Evolutionary conservation across 1,284 basidiomycete genomes (phyloP), one percentile per base, ranked within the genome.

Genomic region (Hypsizygus ulmarius): DNA sequence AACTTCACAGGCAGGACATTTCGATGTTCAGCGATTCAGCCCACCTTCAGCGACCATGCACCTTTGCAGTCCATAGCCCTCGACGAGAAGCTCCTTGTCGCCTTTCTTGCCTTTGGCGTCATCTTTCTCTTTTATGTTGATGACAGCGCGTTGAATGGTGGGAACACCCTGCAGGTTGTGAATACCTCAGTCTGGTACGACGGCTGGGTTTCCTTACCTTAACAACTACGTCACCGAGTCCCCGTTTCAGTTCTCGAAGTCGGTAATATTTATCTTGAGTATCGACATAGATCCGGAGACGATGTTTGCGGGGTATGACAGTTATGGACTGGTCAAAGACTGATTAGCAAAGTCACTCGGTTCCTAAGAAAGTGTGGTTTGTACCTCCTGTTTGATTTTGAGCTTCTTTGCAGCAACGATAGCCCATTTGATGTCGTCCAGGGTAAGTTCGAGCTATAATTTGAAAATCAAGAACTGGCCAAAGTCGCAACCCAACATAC

Each of bases 21-120:
- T 39, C 11, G 21, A 14, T 21, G 7, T 10, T 33, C 33, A 33
- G 21, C 16, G 15, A n/a, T 41, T 43, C 18, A 6, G 58, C 75
- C 42, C 44, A 92, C 93, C 96, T 70, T 97, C 95, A 0, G 94
- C 97, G 18, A 83, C 89, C 97, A 99, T 99, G 60, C 97, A 96
- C 61, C 93, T 91, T 60, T 93, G 86, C 51, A 99, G 73, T n/a
- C 97, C 97, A 67, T 99, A 97, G 7, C 97, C 97, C 74, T 98
- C 94, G 1, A 97, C 92, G 5, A 98, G 78, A 6, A 97, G 70
- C 60, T 92, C 87, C 61, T 92, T 90, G 58, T 90, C 88, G 8
- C 85, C 87, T 61, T 91, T 91, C 64, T 85, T 82, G 1, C 87
- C 88, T 51, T 79, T 76, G 1, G 70, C 66, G 52, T 91, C 85